These are phyloP conservation scores for Komagataella phaffii DNA, from an alignment of 805 yeast species.

Conservation along the genomic window DNA sequence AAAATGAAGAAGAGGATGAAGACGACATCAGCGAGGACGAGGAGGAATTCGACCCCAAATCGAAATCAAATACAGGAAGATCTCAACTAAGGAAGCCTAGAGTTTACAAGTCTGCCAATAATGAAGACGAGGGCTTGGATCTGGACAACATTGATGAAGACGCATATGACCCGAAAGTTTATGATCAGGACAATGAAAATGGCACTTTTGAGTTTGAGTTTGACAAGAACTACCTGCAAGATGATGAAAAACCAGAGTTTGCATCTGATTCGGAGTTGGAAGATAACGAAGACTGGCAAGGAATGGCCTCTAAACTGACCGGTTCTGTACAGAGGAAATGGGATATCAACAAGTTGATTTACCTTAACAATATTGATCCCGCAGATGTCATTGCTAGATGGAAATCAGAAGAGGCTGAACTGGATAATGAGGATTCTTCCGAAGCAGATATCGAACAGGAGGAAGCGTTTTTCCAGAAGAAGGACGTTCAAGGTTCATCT, in stretches of 20 bases:
- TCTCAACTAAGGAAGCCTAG: slow-evolving; percentile 46
- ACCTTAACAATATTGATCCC: slow-evolving; percentile 68
- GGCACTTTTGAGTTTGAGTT: slow-evolving; percentile 36
- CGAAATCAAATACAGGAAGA: slow-evolving; percentile 45
- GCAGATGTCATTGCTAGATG: slow-evolving; percentile 60
- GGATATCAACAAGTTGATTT: slow-evolving; percentile 73
- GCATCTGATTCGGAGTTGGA: slow-evolving; percentile 42
- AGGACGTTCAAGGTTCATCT: slow-evolving; percentile 18
- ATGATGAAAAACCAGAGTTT: slow-evolving; percentile 25
- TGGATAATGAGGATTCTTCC: slow-evolving; percentile 19
- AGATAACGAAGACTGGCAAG: slow-evolving; percentile 24
- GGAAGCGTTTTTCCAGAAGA: slow-evolving; percentile 46
- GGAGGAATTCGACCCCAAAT: slow-evolving; percentile 13
- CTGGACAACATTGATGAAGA: slow-evolving; percentile 29
- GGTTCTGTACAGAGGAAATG: slow-evolving; percentile 45
- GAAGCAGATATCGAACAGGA: slow-evolving; percentile 28
- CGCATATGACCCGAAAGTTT: slow-evolving; percentile 29
- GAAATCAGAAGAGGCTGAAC: slow-evolving; percentile 39
- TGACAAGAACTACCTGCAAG: slow-evolving; percentile 17
- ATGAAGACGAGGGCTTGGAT: slow-evolving; percentile 29
- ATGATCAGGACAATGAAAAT: slow-evolving; percentile 27
- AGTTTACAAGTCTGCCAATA: slow-evolving; percentile 38
- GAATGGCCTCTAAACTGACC: slow-evolving; percentile 48
- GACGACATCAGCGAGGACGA: slow-evolving; percentile 22
- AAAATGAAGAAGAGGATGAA: slow-evolving; percentile 25